Evolutionary conservation across 2,329 filamentous ascomycete genomes (phyloP).

Genomic region (Talaromyces sp.): DNA sequence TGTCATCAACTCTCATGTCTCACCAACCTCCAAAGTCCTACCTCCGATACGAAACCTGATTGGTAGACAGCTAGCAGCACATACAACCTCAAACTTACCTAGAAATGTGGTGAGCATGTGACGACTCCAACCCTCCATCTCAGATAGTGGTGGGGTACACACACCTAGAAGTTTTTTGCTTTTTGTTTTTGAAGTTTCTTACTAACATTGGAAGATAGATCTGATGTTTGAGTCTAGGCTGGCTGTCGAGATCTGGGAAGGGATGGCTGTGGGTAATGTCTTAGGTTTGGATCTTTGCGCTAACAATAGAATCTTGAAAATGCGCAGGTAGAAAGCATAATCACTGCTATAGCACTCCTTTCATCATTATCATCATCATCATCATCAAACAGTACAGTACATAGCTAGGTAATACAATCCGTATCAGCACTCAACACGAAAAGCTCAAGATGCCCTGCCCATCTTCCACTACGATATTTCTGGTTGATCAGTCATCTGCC

Average conservation of each 20-base stretch:
- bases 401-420: not conserved
- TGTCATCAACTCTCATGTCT: not conserved
- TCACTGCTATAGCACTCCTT: not conserved
- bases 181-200: not conserved
- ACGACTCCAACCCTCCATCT: conserved; percentile 4
- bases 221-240: not conserved
- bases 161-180: not conserved
- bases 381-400: not conserved
- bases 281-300: not conserved
- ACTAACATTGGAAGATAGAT: not conserved
- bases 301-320: not conserved
- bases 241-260: not conserved
- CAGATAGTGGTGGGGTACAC: conserved; percentile 4
- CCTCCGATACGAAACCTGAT: not conserved
- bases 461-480: not conserved
- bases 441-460: not conserved
- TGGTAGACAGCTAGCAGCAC: not conserved
- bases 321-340: not conserved
- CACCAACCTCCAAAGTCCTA: not conserved
- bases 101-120: conserved; percentile 5
- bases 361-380: not conserved
- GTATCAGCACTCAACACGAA: not conserved
- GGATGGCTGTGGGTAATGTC: not conserved
- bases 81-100: conserved; percentile 1
- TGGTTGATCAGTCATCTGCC: not conserved